These are phyloP conservation scores for Aspergillus sp. DNA, from an alignment of 2,329 filamentous ascomycete genomes.

Conservation along the genomic window DNA sequence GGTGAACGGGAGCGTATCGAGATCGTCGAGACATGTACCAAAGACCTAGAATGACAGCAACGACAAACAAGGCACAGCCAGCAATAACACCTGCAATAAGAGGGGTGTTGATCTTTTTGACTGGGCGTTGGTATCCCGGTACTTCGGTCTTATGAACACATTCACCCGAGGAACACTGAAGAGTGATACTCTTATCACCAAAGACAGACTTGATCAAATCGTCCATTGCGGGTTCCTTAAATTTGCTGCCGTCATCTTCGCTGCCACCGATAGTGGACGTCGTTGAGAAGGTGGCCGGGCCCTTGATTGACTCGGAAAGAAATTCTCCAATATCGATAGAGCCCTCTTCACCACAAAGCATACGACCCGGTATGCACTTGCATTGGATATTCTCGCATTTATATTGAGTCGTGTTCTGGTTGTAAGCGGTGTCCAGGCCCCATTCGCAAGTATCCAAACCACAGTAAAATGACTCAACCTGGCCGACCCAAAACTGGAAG, in stretches of 20 bases:
- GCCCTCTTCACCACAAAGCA: slow-evolving; percentile 89
- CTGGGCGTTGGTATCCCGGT: slow-evolving; percentile 81
- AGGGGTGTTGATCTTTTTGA: slow-evolving; percentile 95
- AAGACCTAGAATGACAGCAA: slow-evolving; percentile 76
- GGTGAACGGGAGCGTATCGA: slow-evolving; percentile 63
- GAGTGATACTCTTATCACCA: slow-evolving; percentile 82
- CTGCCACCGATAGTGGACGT: slow-evolving; percentile 55
- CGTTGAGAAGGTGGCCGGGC: slow-evolving; percentile 82
- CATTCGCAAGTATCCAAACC: slow-evolving; percentile 79
- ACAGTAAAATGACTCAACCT: slow-evolving; percentile 95
- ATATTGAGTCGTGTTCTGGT: slow-evolving; percentile 80
- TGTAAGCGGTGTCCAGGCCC: slow-evolving; percentile 64
- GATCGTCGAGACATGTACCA: slow-evolving; percentile 86
- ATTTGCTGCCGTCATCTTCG: slow-evolving; percentile 72
- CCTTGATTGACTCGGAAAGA: slow-evolving; percentile 75
- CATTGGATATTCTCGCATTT: slow-evolving; percentile 82
- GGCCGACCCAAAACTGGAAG: slow-evolving; percentile 98
- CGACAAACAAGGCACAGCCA: slow-evolving; percentile 78
- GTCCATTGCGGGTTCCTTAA: slow-evolving; percentile 91
- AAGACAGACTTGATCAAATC: slow-evolving; percentile 84
- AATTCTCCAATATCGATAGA: slow-evolving; percentile 93
- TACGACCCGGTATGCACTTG: slow-evolving; percentile 82
- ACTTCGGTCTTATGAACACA: slow-evolving; percentile 92
- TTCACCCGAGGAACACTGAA: slow-evolving; percentile 82
- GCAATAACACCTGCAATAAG: slow-evolving; percentile 94